A percentile compares a stretch with the other conserved stretches of the same genome.
phyloP scores from a whole-genome alignment of 164 flowering plant species.

The Vitis riparia region DNA sequence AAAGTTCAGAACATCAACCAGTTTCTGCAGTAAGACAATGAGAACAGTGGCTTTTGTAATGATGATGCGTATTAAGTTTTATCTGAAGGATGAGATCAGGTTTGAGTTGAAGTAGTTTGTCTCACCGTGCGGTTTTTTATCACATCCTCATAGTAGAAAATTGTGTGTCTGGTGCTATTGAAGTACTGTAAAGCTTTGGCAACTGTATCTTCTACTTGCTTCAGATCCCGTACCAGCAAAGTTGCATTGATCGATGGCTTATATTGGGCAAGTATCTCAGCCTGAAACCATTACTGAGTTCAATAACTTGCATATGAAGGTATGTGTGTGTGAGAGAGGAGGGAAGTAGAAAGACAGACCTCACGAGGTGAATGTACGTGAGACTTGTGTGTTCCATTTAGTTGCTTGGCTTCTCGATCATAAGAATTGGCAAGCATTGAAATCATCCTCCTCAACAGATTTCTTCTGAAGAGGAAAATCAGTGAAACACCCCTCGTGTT shows the following conservation, averaged over 20 bases:
- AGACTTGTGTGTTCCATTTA: conserved; percentile 75
- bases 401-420: conserved; percentile 49
- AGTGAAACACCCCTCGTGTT: conserved; percentile 49
- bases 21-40: conserved; percentile 35
- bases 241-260: conserved; percentile 52
- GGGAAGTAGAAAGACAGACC: conserved; percentile 32
- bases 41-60: neutral
- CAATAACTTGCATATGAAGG: neutral
- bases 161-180: conserved; percentile 56
- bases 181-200: conserved; percentile 54
- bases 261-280: conserved; percentile 60
- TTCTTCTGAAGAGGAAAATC: conserved; percentile 65
- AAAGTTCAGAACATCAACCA: conserved; percentile 54
- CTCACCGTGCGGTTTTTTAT: conserved; percentile 61
- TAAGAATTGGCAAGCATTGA: conserved; percentile 65
- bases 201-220: conserved; percentile 45
- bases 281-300: conserved; percentile 39
- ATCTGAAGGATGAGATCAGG: no score
- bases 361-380: conserved; percentile 67
- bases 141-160: conserved; percentile 63
- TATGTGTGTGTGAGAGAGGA: neutral
- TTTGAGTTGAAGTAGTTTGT: no score
- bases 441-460: conserved; percentile 62
- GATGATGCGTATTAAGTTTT: neutral
- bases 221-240: conserved; percentile 39